Base-by-base conservation (phyloP, 208 protist species). In the Trypanosomatidae sp. region DNA sequence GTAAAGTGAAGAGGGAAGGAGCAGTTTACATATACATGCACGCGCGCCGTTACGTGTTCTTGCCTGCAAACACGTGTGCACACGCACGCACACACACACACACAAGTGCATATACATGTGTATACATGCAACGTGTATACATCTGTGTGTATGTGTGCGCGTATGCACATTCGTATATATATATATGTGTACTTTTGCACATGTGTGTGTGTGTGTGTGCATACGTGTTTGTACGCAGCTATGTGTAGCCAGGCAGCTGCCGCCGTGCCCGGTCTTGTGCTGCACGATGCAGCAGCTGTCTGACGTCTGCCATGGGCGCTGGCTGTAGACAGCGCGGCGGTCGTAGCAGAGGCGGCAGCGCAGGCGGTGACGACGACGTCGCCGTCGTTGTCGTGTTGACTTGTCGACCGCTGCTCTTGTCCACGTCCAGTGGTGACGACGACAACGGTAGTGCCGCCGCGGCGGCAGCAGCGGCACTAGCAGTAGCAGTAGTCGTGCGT, bases 201-300 rank as follows among this genome's bases (percentile, higher is more conserved):
- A 4, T 46, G 8, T 46, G 41, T 27, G 41, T 33, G 41, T 46
- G 41, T 46, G 23, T 46, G 41, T 32, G 26, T 46, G 20, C 16
- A 15, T 46, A 16, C 19, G 26, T 46, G 41, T 46, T 5, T 33
- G 26, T 46, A 16, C 26, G 10, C 25, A 16, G 4, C 4, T 15
- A 15, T 13, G 41, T 27, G 26, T 46, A 33, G 5, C 11, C 6
- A 42, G 4, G 5, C 37, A 25, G 43, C 22, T 61, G 43, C 15
- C 75, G 71, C 21, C 73, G 68, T 10, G 72, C 80, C 2, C 80
- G 64, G 11, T 89, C 80, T 26, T 68, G 42, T 0, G 75, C 71
- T 2, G 80, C 80, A 5, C 72, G 61, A 45, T 89, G 80, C n/a
- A 89, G 63, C 70, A 89, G 68, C 7, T 66, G 55, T 33, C 78